These are phyloP conservation scores for Rhizopus delemar DNA, from an alignment of 371 early-diverging fungal species.

Conservation along the genomic window DNA sequence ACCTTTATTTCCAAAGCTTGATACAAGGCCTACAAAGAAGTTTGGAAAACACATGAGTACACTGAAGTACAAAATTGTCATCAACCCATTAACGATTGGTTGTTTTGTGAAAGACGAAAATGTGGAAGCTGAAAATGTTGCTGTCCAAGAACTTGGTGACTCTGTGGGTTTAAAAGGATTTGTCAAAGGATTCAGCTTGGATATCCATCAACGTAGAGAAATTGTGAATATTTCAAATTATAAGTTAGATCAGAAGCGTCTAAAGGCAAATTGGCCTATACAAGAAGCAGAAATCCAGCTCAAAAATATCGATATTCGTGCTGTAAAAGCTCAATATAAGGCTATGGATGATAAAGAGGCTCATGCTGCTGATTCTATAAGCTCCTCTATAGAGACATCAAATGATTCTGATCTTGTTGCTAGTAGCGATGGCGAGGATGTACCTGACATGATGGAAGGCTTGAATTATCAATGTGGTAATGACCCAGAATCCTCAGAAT, in stretches of 20 bases:
- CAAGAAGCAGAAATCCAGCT: conserved; percentile 54
- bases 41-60: conserved; percentile 45
- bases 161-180: conserved; percentile 49
- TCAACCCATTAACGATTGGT: conserved; percentile 32
- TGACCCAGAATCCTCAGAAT: conserved; percentile 45
- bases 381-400: background rate
- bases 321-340: conserved; percentile 27
- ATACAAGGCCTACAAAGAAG: conserved; percentile 28
- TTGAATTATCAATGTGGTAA: conserved; percentile 33
- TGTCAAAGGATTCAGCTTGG: conserved; percentile 45
- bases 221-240: conserved; percentile 29
- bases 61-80: conserved; percentile 46
- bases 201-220: conserved; percentile 52
- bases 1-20: conserved; percentile 31
- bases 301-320: conserved; percentile 49
- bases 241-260: conserved; percentile 38
- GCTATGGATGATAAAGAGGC: conserved; percentile 4
- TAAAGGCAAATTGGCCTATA: conserved; percentile 52
- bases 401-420: conserved; percentile 14
- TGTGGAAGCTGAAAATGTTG: conserved; percentile 12
- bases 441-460: conserved; percentile 38
- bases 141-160: conserved; percentile 36
- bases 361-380: conserved; percentile 15
- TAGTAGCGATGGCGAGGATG: conserved; percentile 10
- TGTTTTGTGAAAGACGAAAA: conserved; percentile 37